A percentile compares a stretch with the other conserved stretches of the same genome.
Evolutionary conservation across 2,329 filamentous ascomycete species (phyloP).

Genomic region (Stemphylium beticola): DNA sequence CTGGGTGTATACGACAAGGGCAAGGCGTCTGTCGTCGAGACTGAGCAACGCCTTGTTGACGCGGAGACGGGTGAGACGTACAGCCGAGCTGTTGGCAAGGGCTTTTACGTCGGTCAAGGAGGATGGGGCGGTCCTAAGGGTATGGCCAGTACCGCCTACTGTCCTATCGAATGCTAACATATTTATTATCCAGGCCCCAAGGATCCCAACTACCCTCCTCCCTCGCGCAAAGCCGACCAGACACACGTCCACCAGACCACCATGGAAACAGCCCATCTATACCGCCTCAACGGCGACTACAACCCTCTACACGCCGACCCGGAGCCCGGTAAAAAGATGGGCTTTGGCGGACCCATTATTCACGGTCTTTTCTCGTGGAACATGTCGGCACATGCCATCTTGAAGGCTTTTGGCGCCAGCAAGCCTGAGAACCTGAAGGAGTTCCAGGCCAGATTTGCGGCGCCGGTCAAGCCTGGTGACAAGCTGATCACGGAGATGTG

Average conservation of each 20-base stretch:
- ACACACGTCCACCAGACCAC: conserved; percentile 74
- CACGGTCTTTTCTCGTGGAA: conserved; percentile 93
- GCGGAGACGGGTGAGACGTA: conserved; percentile 72
- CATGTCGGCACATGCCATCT: conserved; percentile 72
- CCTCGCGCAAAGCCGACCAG: conserved; percentile 73
- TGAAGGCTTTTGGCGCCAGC: conserved; percentile 75
- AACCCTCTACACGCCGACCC: conserved; percentile 90
- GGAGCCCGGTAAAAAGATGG: conserved; percentile 85
- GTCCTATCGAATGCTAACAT: not conserved
- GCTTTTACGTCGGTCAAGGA: conserved; percentile 82
- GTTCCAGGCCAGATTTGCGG: conserved; percentile 87
- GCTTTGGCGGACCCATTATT: conserved; percentile 86
- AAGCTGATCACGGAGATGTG: conserved; percentile 83
- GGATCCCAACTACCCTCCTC: conserved; percentile 78
- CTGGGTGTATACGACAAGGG: conserved; percentile 91
- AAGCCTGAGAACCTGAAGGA: conserved; percentile 83
- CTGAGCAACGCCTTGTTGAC: conserved; percentile 78
- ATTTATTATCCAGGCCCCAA: conserved; percentile 60
- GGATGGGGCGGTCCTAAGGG: conserved; percentile 90
- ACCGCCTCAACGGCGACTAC: conserved; percentile 86
- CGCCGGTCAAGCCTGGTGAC: conserved; percentile 82
- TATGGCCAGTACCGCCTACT: conserved; percentile 32
- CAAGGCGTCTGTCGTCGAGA: conserved; percentile 80
- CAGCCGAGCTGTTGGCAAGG: conserved; percentile 69
- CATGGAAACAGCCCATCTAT: conserved; percentile 66